Evolutionary conservation across 805 yeast species (phyloP), one percentile per base, ranked within the genome.

Genomic region (Spathaspora passalidarum): DNA sequence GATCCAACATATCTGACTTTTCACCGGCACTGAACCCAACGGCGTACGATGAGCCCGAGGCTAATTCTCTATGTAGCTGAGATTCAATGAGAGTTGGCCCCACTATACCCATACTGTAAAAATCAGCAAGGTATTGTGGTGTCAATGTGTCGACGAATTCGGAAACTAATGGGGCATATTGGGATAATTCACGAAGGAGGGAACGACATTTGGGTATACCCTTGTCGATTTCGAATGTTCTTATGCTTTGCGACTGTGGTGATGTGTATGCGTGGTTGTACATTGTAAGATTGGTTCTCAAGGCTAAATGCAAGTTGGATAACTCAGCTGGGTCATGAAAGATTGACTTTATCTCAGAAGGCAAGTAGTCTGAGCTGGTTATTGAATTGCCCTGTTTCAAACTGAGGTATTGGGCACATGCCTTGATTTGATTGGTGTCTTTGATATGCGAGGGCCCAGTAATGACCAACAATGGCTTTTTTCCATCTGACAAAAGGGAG

Each of bases 61-160:
- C 71, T 47, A 77, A 55, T 51, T 76, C 81, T 48, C 81, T 57
- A 61, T 76, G 80, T 46, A 73, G 55, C 54, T 76, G 81, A 22
- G 77, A 73, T 56, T 78, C 81, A 23, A 69, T 51, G 36, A 73
- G 62, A 3, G 73, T 61, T 2, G 78, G 65, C 25, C 72, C 68
- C 5, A 78, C 66, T 23, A 75, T 52, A 0, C 78, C 78, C 20
- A 76, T 51, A 49, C 76, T 63, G 54, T 66, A 73, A 46, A 75
- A 58, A 54, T 78, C 83, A 1, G 76, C 61, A 40, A 73, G 66
- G 57, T 72, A 78, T 47, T 77, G 80, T 1, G 81, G 80, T 2
- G 79, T 68, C 32, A 78, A 63, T 2, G 79, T 74, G 55, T 76
- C 80, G 18, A 73, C 61, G 42, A 73, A 56, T 45, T 70, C 73